Percentiles rank a stretch among this genome's conserved stretches.
phyloP scores from a whole-genome alignment of 2,329 filamentous ascomycete species.

The Trichoderma lentiforme region DNA sequence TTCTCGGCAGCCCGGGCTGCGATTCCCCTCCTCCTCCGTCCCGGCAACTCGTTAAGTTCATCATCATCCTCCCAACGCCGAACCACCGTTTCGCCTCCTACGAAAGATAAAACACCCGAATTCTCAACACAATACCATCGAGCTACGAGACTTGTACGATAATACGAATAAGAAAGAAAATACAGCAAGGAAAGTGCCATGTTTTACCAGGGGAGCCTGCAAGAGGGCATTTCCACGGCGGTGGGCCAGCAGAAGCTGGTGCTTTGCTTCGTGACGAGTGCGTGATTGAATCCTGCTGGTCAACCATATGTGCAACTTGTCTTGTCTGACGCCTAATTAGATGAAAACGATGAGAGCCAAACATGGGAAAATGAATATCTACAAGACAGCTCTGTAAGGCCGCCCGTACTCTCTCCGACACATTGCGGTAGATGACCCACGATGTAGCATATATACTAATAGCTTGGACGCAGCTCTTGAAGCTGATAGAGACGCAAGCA shows the following conservation, averaged over 20 bases:
- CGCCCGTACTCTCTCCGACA: neutral
- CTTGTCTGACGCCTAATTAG: constrained; percentile 39
- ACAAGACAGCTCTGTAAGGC: constrained; percentile 50
- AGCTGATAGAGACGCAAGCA: constrained; percentile 57
- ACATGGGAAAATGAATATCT: constrained; percentile 72
- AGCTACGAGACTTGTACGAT: neutral
- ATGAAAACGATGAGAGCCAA: constrained; percentile 65
- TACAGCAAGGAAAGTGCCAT: constrained; percentile 41
- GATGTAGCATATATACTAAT: constrained; percentile 12
- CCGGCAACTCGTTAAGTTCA: neutral
- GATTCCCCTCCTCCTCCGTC: neutral
- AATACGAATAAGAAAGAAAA: neutral
- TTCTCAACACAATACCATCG: neutral
- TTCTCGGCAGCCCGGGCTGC: neutral
- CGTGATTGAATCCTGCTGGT: constrained; percentile 22
- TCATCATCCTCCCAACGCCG: neutral
- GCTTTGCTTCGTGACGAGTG: constrained; percentile 80
- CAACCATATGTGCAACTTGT: neutral
- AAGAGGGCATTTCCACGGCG: constrained; percentile 75
- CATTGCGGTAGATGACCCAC: neutral
- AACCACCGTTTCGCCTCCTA: neutral
- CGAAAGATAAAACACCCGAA: neutral
- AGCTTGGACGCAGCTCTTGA: constrained; percentile 44
- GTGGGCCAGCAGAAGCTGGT: constrained; percentile 74
- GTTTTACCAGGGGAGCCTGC: constrained; percentile 79